A percentile compares a stretch with the other conserved stretches of the same genome.
phyloP scores from a whole-genome alignment of 2,329 filamentous ascomycete genomes.

The Leptographium galeiforme region DNA sequence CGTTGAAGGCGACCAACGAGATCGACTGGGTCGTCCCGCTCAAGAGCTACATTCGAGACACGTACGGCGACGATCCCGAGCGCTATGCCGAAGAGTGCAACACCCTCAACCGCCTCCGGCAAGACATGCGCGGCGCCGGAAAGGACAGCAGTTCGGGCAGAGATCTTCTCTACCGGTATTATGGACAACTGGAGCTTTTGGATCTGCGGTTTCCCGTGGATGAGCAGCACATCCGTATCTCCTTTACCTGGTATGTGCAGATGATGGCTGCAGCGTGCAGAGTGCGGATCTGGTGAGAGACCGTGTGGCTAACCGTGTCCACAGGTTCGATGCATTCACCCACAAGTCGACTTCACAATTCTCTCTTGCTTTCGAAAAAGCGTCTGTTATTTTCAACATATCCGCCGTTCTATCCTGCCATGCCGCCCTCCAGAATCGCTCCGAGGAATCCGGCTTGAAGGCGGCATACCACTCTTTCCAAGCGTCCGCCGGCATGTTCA shows the following conservation, averaged over 20 bases:
- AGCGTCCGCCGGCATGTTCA: slow-evolving; percentile 97
- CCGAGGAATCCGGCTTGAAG: slow-evolving; percentile 86
- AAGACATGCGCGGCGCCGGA: slow-evolving; percentile 95
- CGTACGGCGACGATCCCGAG: slow-evolving; percentile 93
- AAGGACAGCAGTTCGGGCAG: slow-evolving; percentile 91
- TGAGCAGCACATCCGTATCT: slow-evolving; percentile 98
- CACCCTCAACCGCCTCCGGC: slow-evolving; percentile 83
- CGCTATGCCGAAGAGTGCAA: slow-evolving; percentile 91
- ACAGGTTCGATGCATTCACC: slow-evolving; percentile 97
- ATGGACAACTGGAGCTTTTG: slow-evolving; percentile 88
- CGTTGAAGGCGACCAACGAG: slow-evolving; percentile 88
- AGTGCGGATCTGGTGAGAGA: not conserved
- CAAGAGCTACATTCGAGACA: slow-evolving; percentile 84
- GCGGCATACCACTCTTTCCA: slow-evolving; percentile 97
- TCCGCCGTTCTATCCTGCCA: slow-evolving; percentile 93
- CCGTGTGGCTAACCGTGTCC: not conserved
- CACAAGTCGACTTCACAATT: slow-evolving; percentile 96
- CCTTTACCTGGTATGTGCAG: slow-evolving; percentile 73
- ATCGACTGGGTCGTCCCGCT: slow-evolving; percentile 94
- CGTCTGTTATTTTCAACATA: slow-evolving; percentile 99
- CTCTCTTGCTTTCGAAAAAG: slow-evolving; percentile 94
- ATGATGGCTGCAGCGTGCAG: not conserved
- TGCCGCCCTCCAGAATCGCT: slow-evolving; percentile 81
- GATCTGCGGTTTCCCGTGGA: slow-evolving; percentile 94
- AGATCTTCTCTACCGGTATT: slow-evolving; percentile 92